Percentiles rank a stretch among this genome's conserved stretches.
phyloP scores from a whole-genome alignment of 352 stramenopile genomes.

The Phytophthora macrochlamydospora region DNA sequence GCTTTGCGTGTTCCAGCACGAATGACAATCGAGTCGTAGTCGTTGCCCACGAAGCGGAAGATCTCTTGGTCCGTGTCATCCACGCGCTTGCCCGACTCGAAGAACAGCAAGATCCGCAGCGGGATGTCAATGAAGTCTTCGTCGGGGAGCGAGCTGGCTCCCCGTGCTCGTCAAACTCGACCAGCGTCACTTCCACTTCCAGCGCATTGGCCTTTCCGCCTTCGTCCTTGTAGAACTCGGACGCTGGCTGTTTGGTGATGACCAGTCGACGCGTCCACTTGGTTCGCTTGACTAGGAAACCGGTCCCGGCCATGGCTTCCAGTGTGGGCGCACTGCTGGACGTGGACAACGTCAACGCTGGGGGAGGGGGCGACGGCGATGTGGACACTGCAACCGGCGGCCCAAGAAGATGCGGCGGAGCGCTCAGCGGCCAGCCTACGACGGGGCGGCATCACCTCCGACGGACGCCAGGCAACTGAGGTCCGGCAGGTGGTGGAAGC shows the following conservation, averaged over 20 bases:
- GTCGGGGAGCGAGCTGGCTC: slow-evolving; percentile 68
- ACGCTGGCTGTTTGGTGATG: slow-evolving; percentile 85
- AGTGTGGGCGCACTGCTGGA: slow-evolving; percentile 8
- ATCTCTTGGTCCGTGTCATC: slow-evolving; percentile 88
- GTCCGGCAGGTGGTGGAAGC: slow-evolving; percentile 24
- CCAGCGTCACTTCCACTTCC: slow-evolving; percentile 78
- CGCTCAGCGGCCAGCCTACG: slow-evolving; percentile 22
- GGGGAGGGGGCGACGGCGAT: slow-evolving; percentile 5
- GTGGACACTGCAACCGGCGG: slow-evolving; percentile 7
- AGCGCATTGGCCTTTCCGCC: slow-evolving; percentile 83
- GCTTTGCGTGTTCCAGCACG: slow-evolving; percentile 60
- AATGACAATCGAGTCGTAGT: slow-evolving; percentile 87
- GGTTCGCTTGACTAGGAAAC: slow-evolving; percentile 36
- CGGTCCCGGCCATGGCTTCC: slow-evolving; percentile 4
- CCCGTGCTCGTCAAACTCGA: slow-evolving; percentile 80
- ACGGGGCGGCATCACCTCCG: slow-evolving; percentile 7
- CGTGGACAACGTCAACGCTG: slow-evolving; percentile 10
- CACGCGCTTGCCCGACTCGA: slow-evolving; percentile 86
- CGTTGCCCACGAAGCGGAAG: slow-evolving; percentile 86
- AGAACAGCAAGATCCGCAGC: slow-evolving; percentile 80
- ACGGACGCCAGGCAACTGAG: slow-evolving; percentile 14
- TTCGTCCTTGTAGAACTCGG: slow-evolving; percentile 92
- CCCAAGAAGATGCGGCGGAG: slow-evolving; percentile 27
- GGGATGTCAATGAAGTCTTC: slow-evolving; percentile 85
- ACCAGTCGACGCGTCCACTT: slow-evolving; percentile 77